Base-by-base conservation (phyloP, 345 rosid species). In the Ailanthus altissimus region DNA sequence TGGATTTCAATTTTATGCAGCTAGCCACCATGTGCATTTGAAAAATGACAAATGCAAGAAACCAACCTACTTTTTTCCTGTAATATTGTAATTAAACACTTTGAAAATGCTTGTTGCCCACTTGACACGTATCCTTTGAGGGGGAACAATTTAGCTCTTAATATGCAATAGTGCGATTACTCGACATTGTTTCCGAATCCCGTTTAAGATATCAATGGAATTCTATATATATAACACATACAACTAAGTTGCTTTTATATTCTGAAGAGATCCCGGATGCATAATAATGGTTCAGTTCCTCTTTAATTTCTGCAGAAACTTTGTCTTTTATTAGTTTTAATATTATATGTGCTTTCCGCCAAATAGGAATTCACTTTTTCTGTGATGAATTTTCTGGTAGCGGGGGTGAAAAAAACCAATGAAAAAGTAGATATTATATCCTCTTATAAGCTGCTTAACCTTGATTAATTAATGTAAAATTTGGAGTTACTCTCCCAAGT, bases 141-240 rank as follows among this genome's bases (percentile, higher is more conserved):
- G 6, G 16, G 36, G 15, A n/a, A n/a, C n/a, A 42, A 10, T 73
- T 73, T 43, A 23, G 15, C 53, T 28, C 43, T 26, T 23, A 26
- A 58, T 40, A 58, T 25, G n/a, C 49, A 40, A 8, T 43, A 45
- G 26, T 43, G 67, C 66, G 56, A 45, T 73, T 73, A 73, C 49
- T 23, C 43, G 67, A 43, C 76, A 23, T 10, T 57, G 25, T 73
- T 73, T 73, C 11, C 47, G 36, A 20, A 70, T 70, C 61, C 12
- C 20, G 45, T 53, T 50, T 6, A 26, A 16, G 25, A 68, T 49
- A 36, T 53, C 28, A 32, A 18, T 5, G 28, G 6, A 0, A 1
- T 1, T 5, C 10, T 4, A 6, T 70, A 20, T 18, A 18, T n/a
- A 40, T 63, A 18, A 32, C 7, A n/a, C n/a, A n/a, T 8, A 62